phyloP scores from a whole-genome alignment of 2,329 filamentous ascomycete genomes.

The Cyphellophora europaea region DNA sequence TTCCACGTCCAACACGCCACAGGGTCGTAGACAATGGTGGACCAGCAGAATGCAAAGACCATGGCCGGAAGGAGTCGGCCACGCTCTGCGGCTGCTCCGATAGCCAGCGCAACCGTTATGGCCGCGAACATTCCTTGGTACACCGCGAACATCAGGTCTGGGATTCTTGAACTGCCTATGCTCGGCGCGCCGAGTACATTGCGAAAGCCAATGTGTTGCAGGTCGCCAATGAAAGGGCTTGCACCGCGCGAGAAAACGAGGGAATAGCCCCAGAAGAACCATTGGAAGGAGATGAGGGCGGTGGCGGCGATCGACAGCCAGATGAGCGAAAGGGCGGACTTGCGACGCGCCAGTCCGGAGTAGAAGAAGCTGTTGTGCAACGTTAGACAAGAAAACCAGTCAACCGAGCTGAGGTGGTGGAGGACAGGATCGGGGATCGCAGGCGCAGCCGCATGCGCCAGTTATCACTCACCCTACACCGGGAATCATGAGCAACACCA shows the following conservation, averaged over 20 bases:
- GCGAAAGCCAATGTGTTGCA: slow-evolving; percentile 70
- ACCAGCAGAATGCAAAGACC: slow-evolving; percentile 89
- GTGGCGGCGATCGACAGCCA: slow-evolving; percentile 77
- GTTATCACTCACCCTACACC: slow-evolving; percentile 60
- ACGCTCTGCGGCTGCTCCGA: slow-evolving; percentile 76
- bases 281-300: slow-evolving; percentile 75
- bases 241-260: slow-evolving; percentile 72
- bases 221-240: slow-evolving; percentile 65
- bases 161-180: slow-evolving; percentile 62
- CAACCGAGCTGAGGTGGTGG: too few species aligned
- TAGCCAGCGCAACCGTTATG: slow-evolving; percentile 64
- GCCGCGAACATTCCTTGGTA: slow-evolving; percentile 71
- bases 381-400: slow-evolving; percentile 12
- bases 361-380: slow-evolving; percentile 67
- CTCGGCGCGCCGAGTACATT: slow-evolving; percentile 68
- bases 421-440: too few species aligned
- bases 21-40: slow-evolving; percentile 81
- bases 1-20: slow-evolving; percentile 98
- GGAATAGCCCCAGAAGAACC: slow-evolving; percentile 94
- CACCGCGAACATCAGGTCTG: slow-evolving; percentile 74
- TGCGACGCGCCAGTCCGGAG: slow-evolving; percentile 77
- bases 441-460: too few species aligned
- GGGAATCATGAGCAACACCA: slow-evolving; percentile 87
- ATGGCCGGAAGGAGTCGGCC: slow-evolving; percentile 82
- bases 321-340: slow-evolving; percentile 78